phyloP scores from a whole-genome alignment of 1,284 basidiomycete species.

The Polyporus tsugae region DNA sequence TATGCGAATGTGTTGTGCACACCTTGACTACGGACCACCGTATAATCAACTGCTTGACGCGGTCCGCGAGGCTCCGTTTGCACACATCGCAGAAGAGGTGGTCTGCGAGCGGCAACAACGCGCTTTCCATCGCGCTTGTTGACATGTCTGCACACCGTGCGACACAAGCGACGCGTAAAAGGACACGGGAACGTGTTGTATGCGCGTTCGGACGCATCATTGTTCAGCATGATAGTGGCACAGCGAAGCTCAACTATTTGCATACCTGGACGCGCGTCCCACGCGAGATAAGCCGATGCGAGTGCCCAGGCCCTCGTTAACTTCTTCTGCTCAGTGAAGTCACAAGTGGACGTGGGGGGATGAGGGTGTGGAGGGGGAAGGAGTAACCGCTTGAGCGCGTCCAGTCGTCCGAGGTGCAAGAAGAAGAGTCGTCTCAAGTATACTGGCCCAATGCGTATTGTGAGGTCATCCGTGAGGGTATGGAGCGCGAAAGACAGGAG shows the following conservation, averaged over 20 bases:
- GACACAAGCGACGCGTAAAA: neutral
- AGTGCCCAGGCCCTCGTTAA: constrained; percentile 50
- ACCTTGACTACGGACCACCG: constrained; percentile 86
- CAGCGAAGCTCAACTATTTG: constrained; percentile 10
- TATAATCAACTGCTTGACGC: constrained; percentile 71
- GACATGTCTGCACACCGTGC: constrained; percentile 41
- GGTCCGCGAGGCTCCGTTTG: constrained; percentile 62
- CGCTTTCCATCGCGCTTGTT: constrained; percentile 45
- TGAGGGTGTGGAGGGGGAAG: constrained; percentile 48
- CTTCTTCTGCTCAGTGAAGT: constrained; percentile 50
- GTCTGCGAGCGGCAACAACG: constrained; percentile 45
- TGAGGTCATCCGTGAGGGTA: constrained; percentile 45
- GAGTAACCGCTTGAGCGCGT: constrained; percentile 49
- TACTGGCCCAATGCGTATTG: constrained; percentile 44
- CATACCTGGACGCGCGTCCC: constrained; percentile 49
- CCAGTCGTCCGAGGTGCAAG: constrained; percentile 50
- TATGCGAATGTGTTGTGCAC: constrained; percentile 1
- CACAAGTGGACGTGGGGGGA: constrained; percentile 45
- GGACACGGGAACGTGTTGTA: neutral
- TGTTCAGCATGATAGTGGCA: constrained; percentile 5
- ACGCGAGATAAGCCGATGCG: constrained; percentile 49
- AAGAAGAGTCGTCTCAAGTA: constrained; percentile 51
- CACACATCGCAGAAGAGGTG: constrained; percentile 57
- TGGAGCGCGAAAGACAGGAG: constrained; percentile 45
- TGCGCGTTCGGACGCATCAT: neutral